Evolutionary conservation across 2,329 filamentous ascomycete genomes (phyloP).

Genomic region (Lojkania enalia): DNA sequence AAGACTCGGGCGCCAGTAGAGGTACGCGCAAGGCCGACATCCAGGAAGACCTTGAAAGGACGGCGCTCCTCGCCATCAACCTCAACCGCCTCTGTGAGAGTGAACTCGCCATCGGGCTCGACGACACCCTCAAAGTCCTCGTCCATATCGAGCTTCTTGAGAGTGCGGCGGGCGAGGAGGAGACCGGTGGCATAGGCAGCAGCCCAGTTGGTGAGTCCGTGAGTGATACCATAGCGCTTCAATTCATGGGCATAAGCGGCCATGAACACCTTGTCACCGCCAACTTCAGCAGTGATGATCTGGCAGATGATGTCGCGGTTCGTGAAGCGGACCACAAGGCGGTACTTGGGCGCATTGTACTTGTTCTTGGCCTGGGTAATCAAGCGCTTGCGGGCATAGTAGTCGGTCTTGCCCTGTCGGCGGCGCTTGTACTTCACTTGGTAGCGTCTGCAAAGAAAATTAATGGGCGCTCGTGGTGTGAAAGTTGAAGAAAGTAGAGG

Average conservation of each 20-base stretch:
- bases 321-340: slow-evolving; percentile 98
- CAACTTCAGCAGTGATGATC: slow-evolving; percentile 95
- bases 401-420: slow-evolving; percentile 96
- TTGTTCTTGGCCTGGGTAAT: slow-evolving; percentile 99
- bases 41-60: slow-evolving; percentile 98
- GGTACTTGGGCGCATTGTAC: slow-evolving; percentile 99
- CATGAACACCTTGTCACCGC: slow-evolving; percentile 92
- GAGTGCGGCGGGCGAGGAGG: slow-evolving; percentile 91
- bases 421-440: slow-evolving; percentile 99
- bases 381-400: slow-evolving; percentile 86
- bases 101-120: slow-evolving; percentile 96
- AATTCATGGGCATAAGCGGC: slow-evolving; percentile 97
- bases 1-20: slow-evolving; percentile 99
- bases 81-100: slow-evolving; percentile 91
- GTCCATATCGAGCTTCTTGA: slow-evolving; percentile 95
- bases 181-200: slow-evolving; percentile 97
- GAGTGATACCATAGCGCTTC: slow-evolving; percentile 93
- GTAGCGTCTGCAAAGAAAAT: slow-evolving; percentile 70
- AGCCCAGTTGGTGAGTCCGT: slow-evolving; percentile 99
- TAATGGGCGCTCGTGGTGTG: slow-evolving; percentile 21
- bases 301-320: slow-evolving; percentile 99
- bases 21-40: slow-evolving; percentile 95
- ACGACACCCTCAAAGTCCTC: slow-evolving; percentile 93
- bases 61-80: slow-evolving; percentile 86
- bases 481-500: slow-evolving; percentile 25